These are phyloP conservation scores for Chiua virens DNA, from an alignment of 768 basidiomycete genomes.

Conservation along the genomic window DNA sequence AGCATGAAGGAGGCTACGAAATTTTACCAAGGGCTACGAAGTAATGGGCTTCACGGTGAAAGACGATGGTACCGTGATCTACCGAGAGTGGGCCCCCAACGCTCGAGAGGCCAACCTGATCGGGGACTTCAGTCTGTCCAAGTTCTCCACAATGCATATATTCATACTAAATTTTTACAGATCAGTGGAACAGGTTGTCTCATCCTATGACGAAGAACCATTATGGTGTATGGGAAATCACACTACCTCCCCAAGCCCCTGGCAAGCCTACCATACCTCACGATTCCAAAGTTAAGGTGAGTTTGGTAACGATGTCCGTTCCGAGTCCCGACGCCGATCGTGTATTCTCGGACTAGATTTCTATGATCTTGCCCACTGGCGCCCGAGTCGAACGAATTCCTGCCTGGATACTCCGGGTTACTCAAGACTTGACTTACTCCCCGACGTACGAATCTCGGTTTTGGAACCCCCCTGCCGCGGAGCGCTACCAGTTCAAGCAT, in stretches of 20 bases:
- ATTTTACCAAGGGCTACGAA: constrained; percentile 58
- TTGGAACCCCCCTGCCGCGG: constrained; percentile 86
- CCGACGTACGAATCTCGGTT: constrained; percentile 96
- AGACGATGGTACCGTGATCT: constrained; percentile 66
- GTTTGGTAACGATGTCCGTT: constrained; percentile 11
- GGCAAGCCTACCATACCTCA: constrained; percentile 87
- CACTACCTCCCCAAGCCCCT: constrained; percentile 60
- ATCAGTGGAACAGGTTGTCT: constrained; percentile 82
- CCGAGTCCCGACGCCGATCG: background rate
- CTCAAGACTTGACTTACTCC: constrained; percentile 87
- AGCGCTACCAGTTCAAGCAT: constrained; percentile 83
- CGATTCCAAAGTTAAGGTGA: constrained; percentile 91
- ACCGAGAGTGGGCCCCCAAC: constrained; percentile 97
- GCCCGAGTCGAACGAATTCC: constrained; percentile 89
- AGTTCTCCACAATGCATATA: background rate
- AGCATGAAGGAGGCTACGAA: constrained; percentile 82
- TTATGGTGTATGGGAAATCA: constrained; percentile 90
- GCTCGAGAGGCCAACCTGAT: constrained; percentile 80
- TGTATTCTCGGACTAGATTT: constrained; percentile 57
- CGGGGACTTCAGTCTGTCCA: constrained; percentile 91
- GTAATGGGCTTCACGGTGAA: constrained; percentile 73
- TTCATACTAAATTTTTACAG: constrained; percentile 39
- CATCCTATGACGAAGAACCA: constrained; percentile 84
- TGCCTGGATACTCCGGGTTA: constrained; percentile 93
- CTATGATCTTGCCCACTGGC: constrained; percentile 80